These are phyloP conservation scores for Zygosaccharomyces bisporus DNA, from an alignment of 805 yeast genomes.

Conservation along the genomic window DNA sequence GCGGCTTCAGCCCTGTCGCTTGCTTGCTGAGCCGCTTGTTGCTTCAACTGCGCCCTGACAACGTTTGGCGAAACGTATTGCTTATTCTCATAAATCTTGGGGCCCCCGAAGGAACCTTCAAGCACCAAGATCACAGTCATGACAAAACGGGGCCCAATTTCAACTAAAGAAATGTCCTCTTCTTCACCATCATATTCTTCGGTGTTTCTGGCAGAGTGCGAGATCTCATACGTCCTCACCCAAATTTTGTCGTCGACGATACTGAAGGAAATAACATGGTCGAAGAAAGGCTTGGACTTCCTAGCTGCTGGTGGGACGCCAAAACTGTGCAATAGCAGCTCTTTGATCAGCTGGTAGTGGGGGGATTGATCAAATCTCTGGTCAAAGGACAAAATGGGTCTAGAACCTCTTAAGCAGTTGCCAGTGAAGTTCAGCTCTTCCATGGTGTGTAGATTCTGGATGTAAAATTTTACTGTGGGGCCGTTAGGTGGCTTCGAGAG, in stretches of 20 bases:
- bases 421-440: conserved; percentile 97
- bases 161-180: conserved; percentile 74
- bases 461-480: conserved; percentile 89
- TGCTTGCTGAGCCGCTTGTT: conserved; percentile 77
- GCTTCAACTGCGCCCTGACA: conserved; percentile 82
- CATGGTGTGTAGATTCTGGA: conserved; percentile 92
- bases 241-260: conserved; percentile 91
- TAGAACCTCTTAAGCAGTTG: conserved; percentile 89
- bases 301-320: conserved; percentile 96
- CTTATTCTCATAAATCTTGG: conserved; percentile 94
- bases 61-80: conserved; percentile 95
- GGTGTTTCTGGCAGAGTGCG: conserved; percentile 50
- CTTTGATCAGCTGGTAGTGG: conserved; percentile 75
- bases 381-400: conserved; percentile 91
- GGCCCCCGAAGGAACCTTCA: conserved; percentile 97
- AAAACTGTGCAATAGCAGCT: conserved; percentile 72
- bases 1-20: conserved; percentile 76
- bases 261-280: conserved; percentile 90
- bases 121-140: conserved; percentile 84
- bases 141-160: conserved; percentile 95
- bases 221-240: conserved; percentile 92
- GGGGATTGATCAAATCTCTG: conserved; percentile 64
- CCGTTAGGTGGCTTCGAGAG: conserved; percentile 96
- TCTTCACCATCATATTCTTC: conserved; percentile 50
- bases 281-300: conserved; percentile 89